Percentiles rank a stretch among this genome's conserved stretches.
phyloP scores from a whole-genome alignment of 164 flowering plant genomes.

The Cinnamomum chago region DNA sequence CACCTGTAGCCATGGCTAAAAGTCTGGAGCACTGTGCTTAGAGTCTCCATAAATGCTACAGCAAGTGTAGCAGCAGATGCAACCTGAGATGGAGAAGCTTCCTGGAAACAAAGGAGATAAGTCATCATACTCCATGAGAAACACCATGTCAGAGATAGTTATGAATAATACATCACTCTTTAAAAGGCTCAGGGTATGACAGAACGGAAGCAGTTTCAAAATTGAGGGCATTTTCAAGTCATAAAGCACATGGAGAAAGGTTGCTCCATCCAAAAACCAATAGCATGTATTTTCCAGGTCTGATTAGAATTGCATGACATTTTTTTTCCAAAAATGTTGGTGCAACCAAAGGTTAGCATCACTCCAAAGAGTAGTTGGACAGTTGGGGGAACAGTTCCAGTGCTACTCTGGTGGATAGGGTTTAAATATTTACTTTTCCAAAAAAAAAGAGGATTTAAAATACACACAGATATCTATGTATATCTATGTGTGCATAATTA shows the following conservation, averaged over 20 bases:
- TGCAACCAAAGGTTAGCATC: background rate
- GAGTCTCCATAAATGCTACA: constrained; percentile 96
- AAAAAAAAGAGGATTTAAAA: too few relatives aligned
- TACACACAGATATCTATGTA: too few relatives aligned
- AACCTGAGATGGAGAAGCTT: constrained; percentile 88
- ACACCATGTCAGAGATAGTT: background rate
- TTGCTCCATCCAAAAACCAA: background rate
- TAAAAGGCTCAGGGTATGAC: background rate
- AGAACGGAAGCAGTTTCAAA: background rate
- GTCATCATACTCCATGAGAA: background rate
- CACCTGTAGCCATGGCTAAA: constrained; percentile 73
- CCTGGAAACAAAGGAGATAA: constrained; percentile 37
- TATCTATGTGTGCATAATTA: background rate
- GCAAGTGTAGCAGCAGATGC: constrained; percentile 92
- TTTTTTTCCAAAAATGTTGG: too few relatives aligned
- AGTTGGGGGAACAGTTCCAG: background rate
- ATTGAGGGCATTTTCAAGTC: background rate
- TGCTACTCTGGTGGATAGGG: background rate
- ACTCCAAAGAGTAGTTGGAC: too few relatives aligned
- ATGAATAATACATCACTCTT: background rate
- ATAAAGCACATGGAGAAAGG: background rate
- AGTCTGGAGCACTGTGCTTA: constrained; percentile 60
- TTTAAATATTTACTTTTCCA: too few relatives aligned
- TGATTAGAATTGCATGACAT: background rate
- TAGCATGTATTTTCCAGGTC: background rate